Conservation (phyloP, 345 rosid genomes). For the Camelina neglecta region DNA sequence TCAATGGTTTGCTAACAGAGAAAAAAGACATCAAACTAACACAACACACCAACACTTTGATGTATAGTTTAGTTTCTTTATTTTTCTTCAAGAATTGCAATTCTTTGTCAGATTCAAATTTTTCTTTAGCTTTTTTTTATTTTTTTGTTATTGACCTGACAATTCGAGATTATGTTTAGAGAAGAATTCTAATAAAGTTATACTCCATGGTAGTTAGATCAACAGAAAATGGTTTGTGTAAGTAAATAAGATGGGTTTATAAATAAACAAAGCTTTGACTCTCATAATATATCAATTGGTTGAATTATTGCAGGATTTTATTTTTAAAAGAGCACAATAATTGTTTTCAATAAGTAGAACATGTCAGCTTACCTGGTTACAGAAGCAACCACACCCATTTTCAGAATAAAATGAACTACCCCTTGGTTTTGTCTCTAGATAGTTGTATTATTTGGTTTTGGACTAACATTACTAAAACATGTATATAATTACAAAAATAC, state of each 20-base stretch:
- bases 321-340: not conserved
- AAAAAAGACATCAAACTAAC: slow-evolving; percentile 48
- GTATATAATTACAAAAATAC: slow-evolving; percentile 6
- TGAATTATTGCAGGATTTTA: slow-evolving; percentile 18
- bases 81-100: not conserved
- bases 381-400: slow-evolving; percentile 32
- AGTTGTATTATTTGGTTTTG: slow-evolving; percentile 1
- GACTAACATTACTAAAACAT: slow-evolving; percentile 7
- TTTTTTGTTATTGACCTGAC: not conserved
- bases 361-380: slow-evolving; percentile 46
- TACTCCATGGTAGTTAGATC: slow-evolving; percentile 15
- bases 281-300: not conserved
- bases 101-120: not conserved
- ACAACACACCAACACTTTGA: slow-evolving; percentile 40
- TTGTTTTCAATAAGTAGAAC: slow-evolving; percentile 36
- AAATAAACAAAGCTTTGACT: slow-evolving; percentile 11
- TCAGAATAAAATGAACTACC: not conserved
- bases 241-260: slow-evolving; percentile 6
- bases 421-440: slow-evolving; percentile 12
- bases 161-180: not conserved
- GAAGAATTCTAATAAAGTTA: not conserved
- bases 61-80: slow-evolving; percentile 47
- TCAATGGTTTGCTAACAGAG: slow-evolving; percentile 79
- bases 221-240: slow-evolving; percentile 2
- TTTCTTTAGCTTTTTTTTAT: slow-evolving; percentile 6